A percentile compares a stretch with the other conserved stretches of the same genome.
These are phyloP conservation scores for Septoria linicola DNA, from an alignment of 2,329 filamentous ascomycete genomes.

Conservation along the genomic window DNA sequence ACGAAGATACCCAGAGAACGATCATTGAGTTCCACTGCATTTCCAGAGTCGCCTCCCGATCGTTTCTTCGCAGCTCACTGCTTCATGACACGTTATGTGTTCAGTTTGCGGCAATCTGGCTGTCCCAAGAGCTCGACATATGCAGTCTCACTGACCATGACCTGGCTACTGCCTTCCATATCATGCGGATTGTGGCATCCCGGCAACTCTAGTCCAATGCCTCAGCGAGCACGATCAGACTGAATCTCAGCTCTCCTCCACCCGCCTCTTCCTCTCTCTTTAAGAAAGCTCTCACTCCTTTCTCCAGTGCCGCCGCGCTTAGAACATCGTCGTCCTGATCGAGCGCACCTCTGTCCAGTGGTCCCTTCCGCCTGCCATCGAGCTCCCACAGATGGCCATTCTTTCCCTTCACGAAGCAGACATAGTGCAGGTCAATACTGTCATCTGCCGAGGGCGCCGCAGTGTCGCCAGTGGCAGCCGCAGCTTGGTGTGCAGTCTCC, in stretches of 20 bases:
- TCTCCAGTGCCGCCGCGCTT: conserved; percentile 69
- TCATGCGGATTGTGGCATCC: not conserved
- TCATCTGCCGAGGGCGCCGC: conserved; percentile 73
- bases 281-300: conserved; percentile 65
- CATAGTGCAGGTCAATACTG: conserved; percentile 89
- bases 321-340: conserved; percentile 49
- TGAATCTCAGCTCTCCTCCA: conserved; percentile 62
- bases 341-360: conserved; percentile 60
- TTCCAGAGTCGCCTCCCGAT: not conserved
- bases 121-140: too few species aligned
- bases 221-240: conserved; percentile 60
- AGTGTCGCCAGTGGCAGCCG: conserved; percentile 76
- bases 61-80: not conserved
- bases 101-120: too few species aligned
- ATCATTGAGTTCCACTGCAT: not conserved
- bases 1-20: conserved; percentile 2
- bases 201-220: conserved; percentile 49
- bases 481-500: conserved; percentile 74
- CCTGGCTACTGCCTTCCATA: not conserved
- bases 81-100: too few species aligned
- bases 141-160: too few species aligned
- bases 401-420: conserved; percentile 80
- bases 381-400: conserved; percentile 73
- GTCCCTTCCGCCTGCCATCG: conserved; percentile 72
- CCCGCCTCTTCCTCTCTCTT: conserved; percentile 55